Base-by-base conservation (phyloP, 768 basidiomycete genomes). In the Megacollybia marginata region DNA sequence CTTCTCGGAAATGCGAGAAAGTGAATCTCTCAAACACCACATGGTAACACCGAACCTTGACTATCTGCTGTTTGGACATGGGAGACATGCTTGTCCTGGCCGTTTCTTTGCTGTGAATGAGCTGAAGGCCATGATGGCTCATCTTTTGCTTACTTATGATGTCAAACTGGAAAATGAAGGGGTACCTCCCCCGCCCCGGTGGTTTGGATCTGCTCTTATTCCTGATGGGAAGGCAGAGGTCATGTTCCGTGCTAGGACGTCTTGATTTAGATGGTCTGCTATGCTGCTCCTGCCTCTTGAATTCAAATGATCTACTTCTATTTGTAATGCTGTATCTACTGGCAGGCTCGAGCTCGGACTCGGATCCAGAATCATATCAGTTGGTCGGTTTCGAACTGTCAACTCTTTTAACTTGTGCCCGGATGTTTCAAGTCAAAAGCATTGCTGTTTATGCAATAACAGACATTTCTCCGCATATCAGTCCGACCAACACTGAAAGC, bases 81-180 rank as follows among this genome's bases (percentile, higher is more conserved):
- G 57, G n/a, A 48, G 48, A 36, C 57, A 58, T 49, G 55, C 55
- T 16, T 38, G 47, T 35, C 52, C 47, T 13, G 55, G 49, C 44
- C 48, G 32, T 35, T 59, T 18, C 52, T 57, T 59, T 16, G 35
- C 53, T 15, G 33, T 49, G 19, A 35, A 19, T 7, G 33, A 42
- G n/a, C 11, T 55, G 36, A 34, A 34, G 9, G 19, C 23, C 10
- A 33, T 47, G 4, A n/a, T 57, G 15, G 53, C 48, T 15, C 51
- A 57, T 16, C 20, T 57, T 15, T 31, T 57, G 10, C 5, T 57
- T 18, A 52, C 40, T 19, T 57, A 57, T 44, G 56, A 57, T 44
- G 36, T 57, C 40, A 51, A 51, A 16, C 52, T 54, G 36, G 53
- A 54, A 28, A 48, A 52, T 16, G 45, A 50, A 23, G 42, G 52